A percentile compares a stretch with the other conserved stretches of the same genome.
phyloP scores from a whole-genome alignment of 169 alveolate genomes.

The Theileria parva region DNA sequence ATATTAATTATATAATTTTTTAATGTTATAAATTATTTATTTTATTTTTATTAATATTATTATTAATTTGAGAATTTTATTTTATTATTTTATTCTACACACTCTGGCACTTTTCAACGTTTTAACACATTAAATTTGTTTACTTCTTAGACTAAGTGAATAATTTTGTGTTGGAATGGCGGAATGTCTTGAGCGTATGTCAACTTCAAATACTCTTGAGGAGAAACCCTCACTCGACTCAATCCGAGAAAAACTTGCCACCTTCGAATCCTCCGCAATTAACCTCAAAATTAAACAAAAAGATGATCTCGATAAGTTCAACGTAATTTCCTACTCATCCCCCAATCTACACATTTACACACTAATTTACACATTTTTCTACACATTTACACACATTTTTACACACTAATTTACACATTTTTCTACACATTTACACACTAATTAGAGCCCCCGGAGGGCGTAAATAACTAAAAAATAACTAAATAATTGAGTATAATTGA shows the following conservation, averaged over 20 bases:
- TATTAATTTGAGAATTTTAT: too few species aligned
- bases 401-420: neutral
- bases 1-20: too few species aligned
- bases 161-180: neutral
- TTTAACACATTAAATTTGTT: too few species aligned
- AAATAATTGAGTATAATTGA: too few species aligned
- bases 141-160: too few species aligned
- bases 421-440: too few species aligned
- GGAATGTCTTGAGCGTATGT: conserved; percentile 11
- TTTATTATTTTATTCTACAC: neutral
- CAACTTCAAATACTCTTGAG: conserved; percentile 2
- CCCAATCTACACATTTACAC: neutral
- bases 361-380: neutral
- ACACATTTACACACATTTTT: neutral
- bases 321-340: conserved; percentile 32
- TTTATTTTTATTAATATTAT: too few species aligned
- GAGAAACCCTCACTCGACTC: conserved; percentile 15
- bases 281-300: conserved; percentile 51
- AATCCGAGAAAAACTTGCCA: conserved; percentile 41
- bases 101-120: neutral
- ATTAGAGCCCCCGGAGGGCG: too few species aligned
- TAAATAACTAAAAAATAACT: too few species aligned
- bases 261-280: conserved; percentile 37
- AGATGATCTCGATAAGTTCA: conserved; percentile 51
- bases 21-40: too few species aligned